Evolutionary conservation across 75 land plant genomes (phyloP), one percentile per base, ranked within the genome.

Genomic region (Ceratopteris richardii): DNA sequence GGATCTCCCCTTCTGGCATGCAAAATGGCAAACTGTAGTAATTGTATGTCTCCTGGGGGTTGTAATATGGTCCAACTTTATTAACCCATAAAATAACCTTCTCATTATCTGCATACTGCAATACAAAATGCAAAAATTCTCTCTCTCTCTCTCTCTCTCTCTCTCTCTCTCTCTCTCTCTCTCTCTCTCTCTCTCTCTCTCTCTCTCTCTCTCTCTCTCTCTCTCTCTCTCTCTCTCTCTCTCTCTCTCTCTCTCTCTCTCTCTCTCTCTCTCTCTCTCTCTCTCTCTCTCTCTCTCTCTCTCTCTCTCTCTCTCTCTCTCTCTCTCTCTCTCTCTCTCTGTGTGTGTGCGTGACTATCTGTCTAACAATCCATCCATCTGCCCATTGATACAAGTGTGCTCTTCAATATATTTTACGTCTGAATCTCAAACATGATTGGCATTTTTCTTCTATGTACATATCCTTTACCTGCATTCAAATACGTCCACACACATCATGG

Each of bases 61-160:
- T 78, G 64, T 69, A 70, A 63, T 75, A 78, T 10, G 81, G 81
- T 6, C 79, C 74, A 51, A 75, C 81, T 42, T 78, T 78, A 68
- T 78, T 75, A 30, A 75, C 79, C 81, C 79, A 75, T 11, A 78
- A 60, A 11, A 46, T 54, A 24, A 75, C 79, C 17, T 36, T 28
- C 11, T 75, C 81, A n/a, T 77, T 78, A 0, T 36, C 31, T 52
- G 64, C 82, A 64, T 84, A 88, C 93, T 88, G 82, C 68, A 64
- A 30, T 16, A 28, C 17, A 56, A 44, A 42, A 14, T 14, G 37
- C 3, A 33, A 33, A 33, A 33, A 3, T 11, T 50, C 51, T 50
- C 51, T 50, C 51, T 24, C 51, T 50, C 51, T 50, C 51, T 50
- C 9, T 50, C 51, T 50, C 51, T 50, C 25, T 50, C 25, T 24